Conservation (phyloP, 176 grass and related monocot genomes). For the Triticum timopheevii region DNA sequence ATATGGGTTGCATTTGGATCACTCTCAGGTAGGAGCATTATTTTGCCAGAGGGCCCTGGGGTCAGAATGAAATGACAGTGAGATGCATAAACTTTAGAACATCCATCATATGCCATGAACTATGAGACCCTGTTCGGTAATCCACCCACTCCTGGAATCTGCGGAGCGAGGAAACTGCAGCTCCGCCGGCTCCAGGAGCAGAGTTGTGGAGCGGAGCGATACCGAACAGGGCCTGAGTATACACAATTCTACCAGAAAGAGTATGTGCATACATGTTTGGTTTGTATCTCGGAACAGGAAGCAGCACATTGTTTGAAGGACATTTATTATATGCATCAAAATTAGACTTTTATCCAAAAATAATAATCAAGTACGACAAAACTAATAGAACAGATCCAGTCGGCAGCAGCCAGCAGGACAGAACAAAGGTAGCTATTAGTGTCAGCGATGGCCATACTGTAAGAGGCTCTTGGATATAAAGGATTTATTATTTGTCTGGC, state of each 20-base stretch:
- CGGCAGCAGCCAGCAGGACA: too few relatives aligned
- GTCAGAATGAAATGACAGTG: conserved; percentile 6
- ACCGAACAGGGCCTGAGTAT: not conserved
- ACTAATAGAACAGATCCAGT: not conserved
- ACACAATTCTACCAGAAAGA: not conserved
- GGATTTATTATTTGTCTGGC: not conserved
- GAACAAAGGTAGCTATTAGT: not conserved
- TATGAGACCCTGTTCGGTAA: too few relatives aligned
- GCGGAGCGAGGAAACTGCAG: too few relatives aligned
- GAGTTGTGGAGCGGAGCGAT: too few relatives aligned
- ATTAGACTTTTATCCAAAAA: not conserved
- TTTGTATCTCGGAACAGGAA: not conserved
- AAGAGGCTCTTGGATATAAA: not conserved
- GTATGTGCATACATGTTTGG: not conserved
- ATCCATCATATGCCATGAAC: conserved; percentile 2
- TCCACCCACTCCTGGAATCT: too few relatives aligned
- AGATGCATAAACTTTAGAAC: conserved; percentile 1
- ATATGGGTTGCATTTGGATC: conserved; percentile 90
- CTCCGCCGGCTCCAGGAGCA: too few relatives aligned
- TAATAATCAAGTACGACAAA: conserved; percentile 7
- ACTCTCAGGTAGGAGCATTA: conserved; percentile 94
- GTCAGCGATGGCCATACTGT: not conserved
- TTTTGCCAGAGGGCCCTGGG: conserved; percentile 93
- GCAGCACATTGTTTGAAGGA: not conserved
- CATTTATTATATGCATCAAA: not conserved